Evolutionary conservation across 1,284 basidiomycete genomes (phyloP), one percentile per base, ranked within the genome.

Genomic region (Heliocybe sulcata): DNA sequence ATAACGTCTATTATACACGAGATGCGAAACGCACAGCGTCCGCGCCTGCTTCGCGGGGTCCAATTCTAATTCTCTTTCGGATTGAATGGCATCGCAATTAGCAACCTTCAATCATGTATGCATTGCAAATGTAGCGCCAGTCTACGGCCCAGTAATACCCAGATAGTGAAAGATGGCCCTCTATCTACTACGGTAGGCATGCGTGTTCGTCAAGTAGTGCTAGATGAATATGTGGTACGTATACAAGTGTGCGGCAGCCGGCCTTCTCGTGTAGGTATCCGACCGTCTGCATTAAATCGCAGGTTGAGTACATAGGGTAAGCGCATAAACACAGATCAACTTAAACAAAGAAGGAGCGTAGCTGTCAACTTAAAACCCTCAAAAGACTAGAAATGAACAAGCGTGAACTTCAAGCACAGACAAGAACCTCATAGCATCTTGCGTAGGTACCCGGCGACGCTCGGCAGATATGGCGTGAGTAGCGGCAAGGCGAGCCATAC

Each of bases 391-490:
- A 42, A 9, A 42, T 42, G 38, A 42, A 42, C 38, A 42, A 4
- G 19, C 4, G 38, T 20, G 19, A 42, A 42, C 16, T 16, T 42
- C 38, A 42, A n/a, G 6, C 38, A 42, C 16, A 42, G 19, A 16
- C 47, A 49, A 49, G 27, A 25, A 8, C 16, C 12, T 49, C 20
- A 49, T 25, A 49, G 45, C 6, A 26, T 25, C 27, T 9, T 49
- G 47, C 20, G 3, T 6, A 49, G 55, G 55, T 51, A 73, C 75
- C 70, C 77, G 77, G 82, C 82, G 77, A 82, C 79, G 6, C 78
- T 75, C 80, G 70, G 77, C 76, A 69, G 76, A 69, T 60, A 78
- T 66, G 61, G 75, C 73, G 62, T 74, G 69, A 77, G 62, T 55
- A 77, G 60, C 52, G 70, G 68, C 63, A 76, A 64, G 58, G 72